These are phyloP conservation scores for Hymenoscyphus salicellus DNA, from an alignment of 2,329 filamentous ascomycete genomes.

Conservation along the genomic window DNA sequence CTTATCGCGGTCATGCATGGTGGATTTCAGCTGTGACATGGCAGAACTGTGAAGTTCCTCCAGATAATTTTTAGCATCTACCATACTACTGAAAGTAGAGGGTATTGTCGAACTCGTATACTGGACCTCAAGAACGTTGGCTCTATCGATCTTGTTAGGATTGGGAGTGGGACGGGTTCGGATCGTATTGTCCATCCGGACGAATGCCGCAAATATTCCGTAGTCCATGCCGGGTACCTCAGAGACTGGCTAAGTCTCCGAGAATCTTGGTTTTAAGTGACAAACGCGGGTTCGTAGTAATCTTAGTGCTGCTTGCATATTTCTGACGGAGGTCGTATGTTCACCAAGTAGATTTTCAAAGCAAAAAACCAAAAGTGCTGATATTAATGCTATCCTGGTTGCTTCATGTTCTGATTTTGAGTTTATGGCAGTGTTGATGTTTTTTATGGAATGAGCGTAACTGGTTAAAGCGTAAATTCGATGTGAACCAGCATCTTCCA, in stretches of 20 bases:
- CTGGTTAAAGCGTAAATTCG: constrained; percentile 21
- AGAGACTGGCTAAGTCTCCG: neutral
- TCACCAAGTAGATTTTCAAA: constrained; percentile 28
- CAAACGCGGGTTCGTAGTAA: constrained; percentile 21
- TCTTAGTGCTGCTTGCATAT: constrained; percentile 19
- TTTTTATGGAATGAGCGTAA: constrained; percentile 24
- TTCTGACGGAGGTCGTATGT: constrained; percentile 16
- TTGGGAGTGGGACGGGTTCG: constrained; percentile 12
- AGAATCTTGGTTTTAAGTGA: constrained; percentile 3
- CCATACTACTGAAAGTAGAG: constrained; percentile 9
- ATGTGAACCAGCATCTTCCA: constrained; percentile 14
- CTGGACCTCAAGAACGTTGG: constrained; percentile 17
- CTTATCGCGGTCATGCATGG: neutral
- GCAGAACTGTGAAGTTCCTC: constrained; percentile 15
- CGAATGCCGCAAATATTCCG: constrained; percentile 23
- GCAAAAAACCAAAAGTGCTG: constrained; percentile 25
- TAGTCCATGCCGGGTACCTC: constrained; percentile 21
- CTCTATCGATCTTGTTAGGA: constrained; percentile 7
- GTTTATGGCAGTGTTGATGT: constrained; percentile 15
- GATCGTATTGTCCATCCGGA: constrained; percentile 22
- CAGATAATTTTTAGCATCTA: constrained; percentile 17
- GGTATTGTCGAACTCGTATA: constrained; percentile 18
- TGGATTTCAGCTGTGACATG: constrained; percentile 10
- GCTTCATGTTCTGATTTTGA: constrained; percentile 15
- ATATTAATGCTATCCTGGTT: constrained; percentile 23